A percentile compares a stretch with the other conserved stretches of the same genome.
Evolutionary conservation across 441 rosid genomes (phyloP).

Genomic region (Cnidoscolus chayamansa): DNA sequence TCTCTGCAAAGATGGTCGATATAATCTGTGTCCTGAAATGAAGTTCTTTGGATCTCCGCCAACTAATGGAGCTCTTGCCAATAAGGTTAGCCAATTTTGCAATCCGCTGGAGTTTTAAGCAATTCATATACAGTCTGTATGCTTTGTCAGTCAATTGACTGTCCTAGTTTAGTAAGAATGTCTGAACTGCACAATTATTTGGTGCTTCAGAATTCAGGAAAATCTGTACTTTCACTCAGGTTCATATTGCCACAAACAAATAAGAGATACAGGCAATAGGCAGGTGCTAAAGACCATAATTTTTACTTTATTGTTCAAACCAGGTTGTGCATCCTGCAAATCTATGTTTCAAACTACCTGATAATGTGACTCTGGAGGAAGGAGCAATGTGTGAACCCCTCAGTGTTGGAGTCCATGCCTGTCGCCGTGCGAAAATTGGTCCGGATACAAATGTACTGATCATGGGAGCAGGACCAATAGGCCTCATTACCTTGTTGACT

Average conservation of each 20-base stretch:
- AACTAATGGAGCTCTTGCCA: slow-evolving; percentile 71
- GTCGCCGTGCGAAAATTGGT: slow-evolving; percentile 64
- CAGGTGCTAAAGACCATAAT: slow-evolving; percentile 2
- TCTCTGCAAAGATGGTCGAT: slow-evolving; percentile 61
- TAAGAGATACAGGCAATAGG: not conserved
- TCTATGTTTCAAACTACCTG: slow-evolving; percentile 75
- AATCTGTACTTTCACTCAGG: too few species aligned
- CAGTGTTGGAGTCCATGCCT: slow-evolving; percentile 81
- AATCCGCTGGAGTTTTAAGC: not conserved
- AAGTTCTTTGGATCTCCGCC: slow-evolving; percentile 84
- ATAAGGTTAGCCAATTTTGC: slow-evolving; percentile 37
- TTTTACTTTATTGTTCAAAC: not conserved
- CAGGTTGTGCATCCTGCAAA: slow-evolving; percentile 85
- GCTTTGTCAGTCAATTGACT: too few species aligned
- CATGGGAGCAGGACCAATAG: slow-evolving; percentile 86
- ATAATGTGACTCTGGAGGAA: slow-evolving; percentile 79
- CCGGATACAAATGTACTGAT: slow-evolving; percentile 67
- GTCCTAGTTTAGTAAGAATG: not conserved
- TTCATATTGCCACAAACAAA: not conserved
- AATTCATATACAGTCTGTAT: not conserved
- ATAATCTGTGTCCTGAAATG: slow-evolving; percentile 80
- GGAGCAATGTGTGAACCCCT: slow-evolving; percentile 91
- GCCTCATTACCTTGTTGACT: slow-evolving; percentile 68
- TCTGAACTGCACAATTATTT: too few species aligned
- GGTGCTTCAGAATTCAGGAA: not conserved